Conservation (phyloP, 2,329 filamentous ascomycete species). For the Xylaria sp. region DNA sequence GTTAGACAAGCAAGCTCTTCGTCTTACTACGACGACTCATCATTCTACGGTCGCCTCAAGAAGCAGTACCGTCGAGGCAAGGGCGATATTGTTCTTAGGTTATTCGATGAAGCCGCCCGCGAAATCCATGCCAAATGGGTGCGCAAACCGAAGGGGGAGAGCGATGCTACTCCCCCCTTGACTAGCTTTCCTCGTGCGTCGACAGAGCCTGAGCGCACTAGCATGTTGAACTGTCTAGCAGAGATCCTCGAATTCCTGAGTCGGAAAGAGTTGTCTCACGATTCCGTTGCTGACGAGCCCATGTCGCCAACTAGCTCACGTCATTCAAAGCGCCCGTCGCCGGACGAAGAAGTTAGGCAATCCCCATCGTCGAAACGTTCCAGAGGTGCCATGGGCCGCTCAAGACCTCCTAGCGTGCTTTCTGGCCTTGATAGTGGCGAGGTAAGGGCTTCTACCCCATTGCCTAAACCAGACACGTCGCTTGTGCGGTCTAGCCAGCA, state of each 20-base stretch:
- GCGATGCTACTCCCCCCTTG: conserved; percentile 31
- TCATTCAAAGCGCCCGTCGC: conserved; percentile 35
- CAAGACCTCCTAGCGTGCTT: conserved; percentile 30
- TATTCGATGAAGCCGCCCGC: conserved; percentile 34
- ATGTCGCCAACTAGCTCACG: conserved; percentile 24
- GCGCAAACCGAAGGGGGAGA: conserved; percentile 34
- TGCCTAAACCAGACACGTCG: conserved; percentile 21
- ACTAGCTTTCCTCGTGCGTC: conserved; percentile 33
- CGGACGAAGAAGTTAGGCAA: conserved; percentile 28
- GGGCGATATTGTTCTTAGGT: conserved; percentile 21
- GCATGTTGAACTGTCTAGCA: conserved; percentile 31
- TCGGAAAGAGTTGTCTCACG: conserved; percentile 17
- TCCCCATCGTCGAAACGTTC: conserved; percentile 32
- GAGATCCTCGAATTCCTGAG: conserved; percentile 32
- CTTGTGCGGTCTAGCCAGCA: conserved; percentile 11
- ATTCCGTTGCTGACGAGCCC: conserved; percentile 20
- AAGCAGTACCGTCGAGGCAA: conserved; percentile 34
- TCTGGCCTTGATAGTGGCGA: conserved; percentile 35
- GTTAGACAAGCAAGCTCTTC: conserved; percentile 26
- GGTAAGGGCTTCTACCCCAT: conserved; percentile 30
- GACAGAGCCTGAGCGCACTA: conserved; percentile 35
- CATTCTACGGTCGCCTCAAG: conserved; percentile 34
- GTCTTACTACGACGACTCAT: conserved; percentile 33
- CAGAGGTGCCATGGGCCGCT: conserved; percentile 20
- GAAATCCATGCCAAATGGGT: conserved; percentile 39